Conservation (phyloP, 169 alveolate genomes). For the Eimeria praecox region DNA sequence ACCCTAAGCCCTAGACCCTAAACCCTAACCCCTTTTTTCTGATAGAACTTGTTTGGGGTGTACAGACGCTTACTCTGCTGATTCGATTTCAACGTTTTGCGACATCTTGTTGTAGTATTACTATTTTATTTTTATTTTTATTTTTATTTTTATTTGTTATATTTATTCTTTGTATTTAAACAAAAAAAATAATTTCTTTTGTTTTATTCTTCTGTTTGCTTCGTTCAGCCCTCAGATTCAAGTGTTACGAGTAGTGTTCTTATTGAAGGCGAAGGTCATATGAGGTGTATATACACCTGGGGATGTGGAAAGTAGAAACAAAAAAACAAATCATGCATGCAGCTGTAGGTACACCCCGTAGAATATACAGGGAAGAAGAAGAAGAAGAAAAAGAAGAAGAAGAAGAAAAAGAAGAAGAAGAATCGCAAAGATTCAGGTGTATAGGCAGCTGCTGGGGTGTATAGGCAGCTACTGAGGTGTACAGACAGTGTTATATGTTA, state of each 20-base stretch:
- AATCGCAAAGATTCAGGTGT: not conserved
- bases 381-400: not conserved
- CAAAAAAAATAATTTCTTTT: not conserved
- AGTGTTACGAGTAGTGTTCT: not conserved
- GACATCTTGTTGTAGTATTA: not conserved
- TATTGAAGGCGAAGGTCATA: too few species aligned
- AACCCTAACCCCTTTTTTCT: too few species aligned
- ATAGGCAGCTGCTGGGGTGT: not conserved
- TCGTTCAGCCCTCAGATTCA: not conserved
- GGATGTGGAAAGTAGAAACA: not conserved
- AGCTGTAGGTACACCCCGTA: not conserved
- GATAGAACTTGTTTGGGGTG: not conserved
- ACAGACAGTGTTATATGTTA: not conserved
- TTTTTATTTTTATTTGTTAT: not conserved
- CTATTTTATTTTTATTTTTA: not conserved
- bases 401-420: too few species aligned
- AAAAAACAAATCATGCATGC: too few species aligned
- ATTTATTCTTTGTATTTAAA: not conserved
- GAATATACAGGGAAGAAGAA: not conserved
- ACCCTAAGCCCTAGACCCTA: not conserved
- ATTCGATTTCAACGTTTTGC: slow-evolving; percentile 81
- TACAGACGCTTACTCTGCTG: slow-evolving; percentile 68
- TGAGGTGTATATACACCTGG: not conserved
- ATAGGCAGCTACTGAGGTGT: not conserved
- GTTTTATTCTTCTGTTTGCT: not conserved